Conservation (phyloP, 257 asterid species). For the Handroanthus guayacan region DNA sequence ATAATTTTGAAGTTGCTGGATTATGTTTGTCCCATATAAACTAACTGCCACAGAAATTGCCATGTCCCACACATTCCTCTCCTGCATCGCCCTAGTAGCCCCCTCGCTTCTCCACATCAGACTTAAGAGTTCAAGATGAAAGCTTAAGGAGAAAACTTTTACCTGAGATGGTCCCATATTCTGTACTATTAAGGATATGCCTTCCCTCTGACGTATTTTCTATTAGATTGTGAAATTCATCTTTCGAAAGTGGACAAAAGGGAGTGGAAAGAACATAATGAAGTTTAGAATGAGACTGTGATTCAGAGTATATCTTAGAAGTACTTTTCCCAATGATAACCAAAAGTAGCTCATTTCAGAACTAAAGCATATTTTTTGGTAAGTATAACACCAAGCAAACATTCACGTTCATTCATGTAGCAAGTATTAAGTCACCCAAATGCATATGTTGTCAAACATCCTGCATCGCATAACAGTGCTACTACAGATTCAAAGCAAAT, state of each 20-base stretch:
- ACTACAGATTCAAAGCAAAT: slow-evolving; percentile 2
- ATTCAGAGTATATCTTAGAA: neutral
- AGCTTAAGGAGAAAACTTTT: slow-evolving; percentile 21
- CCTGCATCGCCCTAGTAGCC: neutral
- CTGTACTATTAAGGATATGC: slow-evolving; percentile 16
- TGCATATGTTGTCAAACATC: slow-evolving; percentile 14
- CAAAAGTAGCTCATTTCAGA: slow-evolving; percentile 16
- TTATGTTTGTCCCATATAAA: slow-evolving; percentile 1
- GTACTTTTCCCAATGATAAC: slow-evolving; percentile 16
- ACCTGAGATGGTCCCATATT: neutral
- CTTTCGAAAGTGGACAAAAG: slow-evolving; percentile 10
- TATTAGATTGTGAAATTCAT: neutral
- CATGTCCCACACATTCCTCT: slow-evolving; percentile 9
- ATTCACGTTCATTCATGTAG: slow-evolving; percentile 15
- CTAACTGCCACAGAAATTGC: slow-evolving; percentile 18
- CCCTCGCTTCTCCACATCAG: slow-evolving; percentile 14
- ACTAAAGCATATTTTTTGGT: neutral
- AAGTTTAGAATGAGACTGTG: neutral
- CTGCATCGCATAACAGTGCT: slow-evolving; percentile 11
- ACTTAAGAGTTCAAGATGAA: slow-evolving; percentile 17
- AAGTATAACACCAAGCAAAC: slow-evolving; percentile 1
- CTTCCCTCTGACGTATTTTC: neutral
- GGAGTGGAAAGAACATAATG: too few relatives aligned
- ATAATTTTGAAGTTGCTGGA: neutral
- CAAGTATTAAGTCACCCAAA: neutral